Base-by-base conservation (phyloP, 306 rosid genomes). In the Castanea crenata region DNA sequence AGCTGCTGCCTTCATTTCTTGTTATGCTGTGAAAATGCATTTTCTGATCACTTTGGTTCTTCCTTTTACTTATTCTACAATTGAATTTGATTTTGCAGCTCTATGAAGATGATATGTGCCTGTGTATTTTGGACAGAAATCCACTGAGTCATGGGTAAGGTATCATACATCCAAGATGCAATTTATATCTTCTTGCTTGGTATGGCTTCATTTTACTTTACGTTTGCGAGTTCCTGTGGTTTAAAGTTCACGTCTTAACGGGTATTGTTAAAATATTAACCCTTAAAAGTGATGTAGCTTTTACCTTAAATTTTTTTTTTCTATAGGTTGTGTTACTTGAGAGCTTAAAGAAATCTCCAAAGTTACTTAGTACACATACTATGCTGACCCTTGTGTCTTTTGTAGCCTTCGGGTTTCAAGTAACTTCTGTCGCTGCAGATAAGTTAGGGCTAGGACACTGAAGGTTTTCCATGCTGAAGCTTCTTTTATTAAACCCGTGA, bases 91-190 rank as follows among this genome's bases (percentile, higher is more conserved):
- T 77, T 74, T 77, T 87, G 74, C 98, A 94, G 98, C 87, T 94
- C 35, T 92, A 91, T 78, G 98, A 94, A 86, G 98, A 94, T 90
- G 97, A 92, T 77, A 54, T 41, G 74, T 92, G 98, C 92, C 83
- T 92, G 56, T 92, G 97, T 79, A 94, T 94, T 84, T 85, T 94
- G 96, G 98, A 94, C 71, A 83, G 83, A 44, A 89, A 74, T 83
- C 98, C 98, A 6, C 79, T 94, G 88, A 92, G 94, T 91, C 86
- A 83, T 91, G 98, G 98, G 98, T 94, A 94, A 92, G 97, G 94
- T 92, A 88, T 88, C 88, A 85, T 90, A 82, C 75, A 76, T 86
- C 71, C 77, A 78, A 76, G 77, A 51, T 78, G 85, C 79, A 84
- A 54, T 70, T 78, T 35, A 56, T 68, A 65, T 73, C 31, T 34